These are phyloP conservation scores for Tylopilus sp. DNA, from an alignment of 1,284 basidiomycete species.

Conservation along the genomic window DNA sequence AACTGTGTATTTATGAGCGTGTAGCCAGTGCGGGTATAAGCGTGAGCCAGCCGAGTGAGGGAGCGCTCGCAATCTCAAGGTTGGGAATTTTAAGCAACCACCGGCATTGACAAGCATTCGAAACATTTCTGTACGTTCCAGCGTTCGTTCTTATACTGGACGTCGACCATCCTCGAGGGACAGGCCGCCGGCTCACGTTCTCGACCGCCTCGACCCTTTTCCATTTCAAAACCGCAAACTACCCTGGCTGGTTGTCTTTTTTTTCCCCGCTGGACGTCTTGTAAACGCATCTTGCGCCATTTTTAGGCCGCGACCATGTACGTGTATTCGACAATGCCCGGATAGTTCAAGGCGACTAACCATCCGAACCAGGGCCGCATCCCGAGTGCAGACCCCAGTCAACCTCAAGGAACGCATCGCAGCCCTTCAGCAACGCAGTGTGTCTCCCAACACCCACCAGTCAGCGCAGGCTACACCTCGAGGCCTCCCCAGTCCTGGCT, in stretches of 20 bases:
- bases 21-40: not conserved
- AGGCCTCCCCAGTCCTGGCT: conserved; percentile 35
- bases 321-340: not conserved
- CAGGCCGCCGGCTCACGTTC: conserved; percentile 18
- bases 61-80: conserved; percentile 10
- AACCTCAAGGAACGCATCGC: conserved; percentile 84
- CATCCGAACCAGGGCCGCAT: conserved; percentile 30
- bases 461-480: conserved; percentile 44
- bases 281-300: conserved; percentile 20
- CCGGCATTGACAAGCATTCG: conserved; percentile 7
- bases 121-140: conserved; percentile 10
- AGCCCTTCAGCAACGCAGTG: conserved; percentile 72
- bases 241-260: conserved; percentile 33
- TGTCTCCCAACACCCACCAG: conserved; percentile 46
- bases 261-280: conserved; percentile 31
- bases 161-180: conserved; percentile 22
- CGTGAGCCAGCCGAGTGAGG: not conserved
- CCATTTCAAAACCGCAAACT: conserved; percentile 18
- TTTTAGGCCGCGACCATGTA: conserved; percentile 29
- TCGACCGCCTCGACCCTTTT: conserved; percentile 13
- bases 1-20: not conserved
- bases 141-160: conserved; percentile 10
- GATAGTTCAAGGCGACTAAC: conserved; percentile 24
- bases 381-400: no score
- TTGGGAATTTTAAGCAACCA: conserved; percentile 14